Evolutionary conservation across 106 monocot genomes (phyloP).

Genomic region (Allium sativum): DNA sequence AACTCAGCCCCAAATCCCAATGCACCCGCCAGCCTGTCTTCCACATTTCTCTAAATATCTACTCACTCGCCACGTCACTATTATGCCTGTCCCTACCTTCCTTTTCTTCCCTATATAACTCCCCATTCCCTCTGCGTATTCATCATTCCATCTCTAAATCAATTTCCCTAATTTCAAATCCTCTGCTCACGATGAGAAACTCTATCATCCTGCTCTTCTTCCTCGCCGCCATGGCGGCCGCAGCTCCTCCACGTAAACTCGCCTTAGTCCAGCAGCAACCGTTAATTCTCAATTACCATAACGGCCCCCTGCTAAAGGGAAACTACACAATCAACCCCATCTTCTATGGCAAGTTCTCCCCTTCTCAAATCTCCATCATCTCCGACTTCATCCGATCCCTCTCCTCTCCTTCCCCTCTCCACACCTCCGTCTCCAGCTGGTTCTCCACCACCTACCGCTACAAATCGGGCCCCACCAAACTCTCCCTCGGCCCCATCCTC

Average conservation of each 20-base stretch:
- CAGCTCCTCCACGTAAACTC: neutral
- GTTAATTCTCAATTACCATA: slow-evolving; percentile 43
- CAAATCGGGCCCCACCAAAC: slow-evolving; percentile 5
- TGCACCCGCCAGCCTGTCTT: neutral
- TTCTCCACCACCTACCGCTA: slow-evolving; percentile 31
- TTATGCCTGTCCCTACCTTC: neutral
- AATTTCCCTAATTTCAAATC: neutral
- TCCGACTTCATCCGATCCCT: slow-evolving; percentile 63
- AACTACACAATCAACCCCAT: slow-evolving; percentile 43
- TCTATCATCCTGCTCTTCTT: neutral
- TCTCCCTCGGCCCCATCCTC: slow-evolving; percentile 23
- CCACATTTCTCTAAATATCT: neutral
- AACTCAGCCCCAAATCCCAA: neutral
- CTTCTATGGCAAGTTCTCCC: slow-evolving; percentile 70
- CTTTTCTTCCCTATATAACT: neutral
- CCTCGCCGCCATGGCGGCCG: neutral
- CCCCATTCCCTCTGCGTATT: neutral
- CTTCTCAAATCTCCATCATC: slow-evolving; percentile 45
- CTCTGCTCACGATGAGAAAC: neutral
- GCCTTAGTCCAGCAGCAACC: slow-evolving; percentile 18
- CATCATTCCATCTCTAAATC: neutral
- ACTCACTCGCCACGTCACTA: neutral
- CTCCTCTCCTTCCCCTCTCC: slow-evolving; percentile 1
- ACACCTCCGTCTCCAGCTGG: slow-evolving; percentile 37
- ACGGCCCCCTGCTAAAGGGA: slow-evolving; percentile 48